Evolutionary conservation across 2,329 filamentous ascomycete species (phyloP), one percentile per base, ranked within the genome.

Genomic region (Cladobotryum mycophilum): DNA sequence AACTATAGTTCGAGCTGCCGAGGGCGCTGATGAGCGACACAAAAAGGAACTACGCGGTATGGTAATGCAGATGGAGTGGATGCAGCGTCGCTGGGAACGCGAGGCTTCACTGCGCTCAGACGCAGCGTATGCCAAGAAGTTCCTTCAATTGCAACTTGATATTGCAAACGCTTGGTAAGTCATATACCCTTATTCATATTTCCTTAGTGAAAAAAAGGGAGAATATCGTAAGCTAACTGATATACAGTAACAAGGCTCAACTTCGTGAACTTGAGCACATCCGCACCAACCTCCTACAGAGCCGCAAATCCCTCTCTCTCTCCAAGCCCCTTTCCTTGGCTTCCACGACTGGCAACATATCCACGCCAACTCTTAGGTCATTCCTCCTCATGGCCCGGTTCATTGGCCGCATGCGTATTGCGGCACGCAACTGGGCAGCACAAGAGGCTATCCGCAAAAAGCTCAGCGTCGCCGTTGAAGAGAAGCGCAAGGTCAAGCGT

Each of bases 151-250:
- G 66, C 84, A 89, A 68, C 81, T 95, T 48, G 83, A 90, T 60
- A 82, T 95, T 61, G 90, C 89, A 61, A 86, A 89, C 63, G 85
- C 89, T 72, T 97, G 91, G 92, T 96, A 84, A 60, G 88, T 85
- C 13, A 22, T 55, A 57, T 50, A 58, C 53, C 43, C 34, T 34
- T n/a, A 12, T 40, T 42, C 22, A 25, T 30, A 5, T 33, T 4
- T 22, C 38, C 40, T 45, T 36, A n/a, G 8, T 17, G 15, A n/a
- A 17, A n/a, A 5, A 34, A n/a, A n/a, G n/a, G n/a, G n/a, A 8
- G 2, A 4, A 20, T 13, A 43, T 8, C 34, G 17, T 11, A 34
- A 42, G 22, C 48, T 44, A 40, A 53, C 47, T 8, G n/a, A n/a
- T 11, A 12, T 51, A 67, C 67, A 97, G 93, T 73, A 99, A 97